Conservation (phyloP, 139 green algal species). For the Auxenochlorella protothecoides region DNA sequence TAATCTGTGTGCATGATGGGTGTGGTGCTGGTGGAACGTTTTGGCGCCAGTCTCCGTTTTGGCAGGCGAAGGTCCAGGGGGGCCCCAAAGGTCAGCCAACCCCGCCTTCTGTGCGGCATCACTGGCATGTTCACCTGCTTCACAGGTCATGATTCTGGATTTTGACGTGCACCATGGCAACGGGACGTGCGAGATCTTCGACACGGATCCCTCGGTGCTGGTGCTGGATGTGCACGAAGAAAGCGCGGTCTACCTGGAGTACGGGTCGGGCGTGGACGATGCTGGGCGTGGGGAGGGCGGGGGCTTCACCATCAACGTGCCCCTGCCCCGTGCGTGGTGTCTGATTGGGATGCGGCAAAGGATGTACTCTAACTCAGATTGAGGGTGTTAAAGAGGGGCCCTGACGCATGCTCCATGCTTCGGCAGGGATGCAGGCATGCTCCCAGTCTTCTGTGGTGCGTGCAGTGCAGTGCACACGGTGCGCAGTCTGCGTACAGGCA, state of each 20-base stretch:
- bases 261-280: slow-evolving; percentile 55
- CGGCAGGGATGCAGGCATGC: too few species aligned
- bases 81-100: too few species aligned
- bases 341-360: background rate
- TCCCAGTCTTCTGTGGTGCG: too few species aligned
- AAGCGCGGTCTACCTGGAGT: slow-evolving; percentile 10
- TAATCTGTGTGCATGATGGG: background rate
- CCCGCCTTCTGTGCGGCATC: background rate
- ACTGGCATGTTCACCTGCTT: background rate
- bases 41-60: background rate
- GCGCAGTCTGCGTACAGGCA: too few species aligned
- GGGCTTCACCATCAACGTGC: slow-evolving; percentile 72
- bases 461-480: too few species aligned
- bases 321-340: slow-evolving; percentile 44
- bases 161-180: slow-evolving; percentile 84
- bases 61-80: too few species aligned
- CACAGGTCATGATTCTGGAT: slow-evolving; percentile 72
- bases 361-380: too few species aligned
- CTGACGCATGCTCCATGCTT: too few species aligned
- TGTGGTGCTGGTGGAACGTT: slow-evolving; percentile 2
- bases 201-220: slow-evolving; percentile 57
- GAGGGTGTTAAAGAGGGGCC: too few species aligned
- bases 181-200: slow-evolving; percentile 75
- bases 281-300: slow-evolving; percentile 50
- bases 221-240: slow-evolving; percentile 78